Conservation (phyloP, 2,329 filamentous ascomycete species). For the Emmonsiellopsis sp. region DNA sequence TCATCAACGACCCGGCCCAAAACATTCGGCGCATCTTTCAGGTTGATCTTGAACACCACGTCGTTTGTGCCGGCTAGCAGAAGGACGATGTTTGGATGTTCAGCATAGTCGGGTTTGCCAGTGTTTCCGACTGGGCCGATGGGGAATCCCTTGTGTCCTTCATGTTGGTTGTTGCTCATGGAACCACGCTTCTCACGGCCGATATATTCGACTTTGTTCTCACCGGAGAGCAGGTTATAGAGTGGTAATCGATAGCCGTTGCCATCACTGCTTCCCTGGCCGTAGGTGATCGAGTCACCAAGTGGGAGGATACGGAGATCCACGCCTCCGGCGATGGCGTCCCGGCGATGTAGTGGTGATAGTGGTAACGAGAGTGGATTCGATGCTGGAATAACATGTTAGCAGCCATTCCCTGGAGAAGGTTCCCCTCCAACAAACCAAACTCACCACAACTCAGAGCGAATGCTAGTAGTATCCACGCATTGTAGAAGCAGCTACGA, state of each 20-base stretch:
- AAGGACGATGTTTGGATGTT: conserved; percentile 25
- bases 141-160: conserved; percentile 12
- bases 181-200: conserved; percentile 9
- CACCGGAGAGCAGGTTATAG: conserved; percentile 16
- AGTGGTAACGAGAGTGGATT: neutral
- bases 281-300: conserved; percentile 25
- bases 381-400: neutral
- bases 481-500: neutral
- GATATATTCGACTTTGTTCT: conserved; percentile 9
- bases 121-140: conserved; percentile 22
- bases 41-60: conserved; percentile 13
- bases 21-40: conserved; percentile 24
- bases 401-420: neutral
- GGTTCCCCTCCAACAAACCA: too few relatives aligned
- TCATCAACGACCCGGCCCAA: conserved; percentile 25
- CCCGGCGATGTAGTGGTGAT: too few relatives aligned
- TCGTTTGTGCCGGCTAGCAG: conserved; percentile 29
- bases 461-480: neutral
- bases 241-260: conserved; percentile 31
- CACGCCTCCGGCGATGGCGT: neutral
- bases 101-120: conserved; percentile 8
- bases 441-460: neutral
- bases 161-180: conserved; percentile 21
- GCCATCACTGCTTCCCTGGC: conserved; percentile 17
- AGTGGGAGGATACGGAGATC: conserved; percentile 20